Conservation (phyloP, 495 filamentous ascomycete species). For the Beverwykella pulmonaria region DNA sequence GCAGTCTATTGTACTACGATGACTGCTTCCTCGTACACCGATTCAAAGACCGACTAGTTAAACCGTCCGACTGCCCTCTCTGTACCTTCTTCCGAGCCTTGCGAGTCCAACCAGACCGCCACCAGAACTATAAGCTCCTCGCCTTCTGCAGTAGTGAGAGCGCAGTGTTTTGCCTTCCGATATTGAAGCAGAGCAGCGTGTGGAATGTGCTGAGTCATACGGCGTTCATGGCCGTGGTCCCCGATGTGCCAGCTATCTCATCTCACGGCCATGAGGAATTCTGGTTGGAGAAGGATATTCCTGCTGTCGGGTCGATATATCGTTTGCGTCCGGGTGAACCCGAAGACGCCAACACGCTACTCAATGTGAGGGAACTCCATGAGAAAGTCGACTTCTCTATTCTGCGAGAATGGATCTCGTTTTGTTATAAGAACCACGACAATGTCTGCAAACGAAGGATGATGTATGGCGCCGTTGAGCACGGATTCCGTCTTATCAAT, state of each 20-base stretch:
- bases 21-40: slow-evolving; percentile 4
- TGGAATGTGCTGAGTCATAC: not conserved
- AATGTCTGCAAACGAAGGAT: not conserved
- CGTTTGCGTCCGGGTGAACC: slow-evolving; percentile 4
- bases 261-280: slow-evolving; percentile 22
- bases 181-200: not conserved
- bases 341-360: not conserved
- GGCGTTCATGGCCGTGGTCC: not conserved
- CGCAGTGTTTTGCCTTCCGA: slow-evolving; percentile 15
- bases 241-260: slow-evolving; percentile 6
- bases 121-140: slow-evolving; percentile 34
- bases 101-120: slow-evolving; percentile 22
- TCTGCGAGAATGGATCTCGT: not conserved
- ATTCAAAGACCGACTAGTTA: not conserved
- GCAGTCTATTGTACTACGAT: not conserved
- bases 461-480: not conserved
- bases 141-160: slow-evolving; percentile 38
- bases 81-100: slow-evolving; percentile 11
- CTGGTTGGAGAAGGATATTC: slow-evolving; percentile 33
- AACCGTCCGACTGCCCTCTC: not conserved
- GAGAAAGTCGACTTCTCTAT: not conserved
- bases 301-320: slow-evolving; percentile 28
- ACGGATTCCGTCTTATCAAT: not conserved
- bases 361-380: not conserved
- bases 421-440: not conserved